Base-by-base conservation (phyloP, 2,329 filamentous ascomycete genomes). In the Trichoderma sp. region DNA sequence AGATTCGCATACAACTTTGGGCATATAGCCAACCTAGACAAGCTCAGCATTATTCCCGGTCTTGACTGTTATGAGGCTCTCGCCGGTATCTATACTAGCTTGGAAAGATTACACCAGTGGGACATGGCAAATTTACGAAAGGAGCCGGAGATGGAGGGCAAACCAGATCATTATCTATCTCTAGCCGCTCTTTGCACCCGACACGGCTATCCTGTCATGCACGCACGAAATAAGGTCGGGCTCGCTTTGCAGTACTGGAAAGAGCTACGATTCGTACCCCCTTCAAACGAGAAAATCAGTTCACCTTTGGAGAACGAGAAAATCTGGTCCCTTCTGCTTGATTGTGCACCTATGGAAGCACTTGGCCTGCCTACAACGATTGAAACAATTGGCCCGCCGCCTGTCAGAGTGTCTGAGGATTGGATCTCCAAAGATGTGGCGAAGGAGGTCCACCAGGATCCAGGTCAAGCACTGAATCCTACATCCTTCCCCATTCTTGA, bases 1-100 rank as follows among this genome's bases (percentile, higher is more conserved):
- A 82, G 83, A 14, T 96, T 96, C 75, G 87, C 90, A 0, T 82
- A 83, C 37, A 94, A 94, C 75, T 82, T 96, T 43, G 88, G 91
- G 74, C 85, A 87, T 43, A 81, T 96, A 39, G 89, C 91, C 4
- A 84, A 80, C 5, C 79, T 94, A 67, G 93, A 96, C 76, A 90
- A 88, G 73, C 83, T 95, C 64, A 93, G 91, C 77, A 84, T 88
- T 26, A 82, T 86, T 34, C 89, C 88, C 1, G 86, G 86, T 5
- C 83, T 95, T 8, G 92, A 92, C 73, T 92, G 92, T 77, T 91
- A 92, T 76, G 91, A 93, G 76, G 92, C 92, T 0, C 83, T 95
- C 55, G 88, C 87, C 4, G 91, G 91, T 3, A 83, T 96, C 6
- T 92, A 90, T 77, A 86, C 86, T 68, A 92, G 91, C 74, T 81